Base-by-base conservation (phyloP, 2,329 filamentous ascomycete species). In the Phialemonium atrogriseum region DNA sequence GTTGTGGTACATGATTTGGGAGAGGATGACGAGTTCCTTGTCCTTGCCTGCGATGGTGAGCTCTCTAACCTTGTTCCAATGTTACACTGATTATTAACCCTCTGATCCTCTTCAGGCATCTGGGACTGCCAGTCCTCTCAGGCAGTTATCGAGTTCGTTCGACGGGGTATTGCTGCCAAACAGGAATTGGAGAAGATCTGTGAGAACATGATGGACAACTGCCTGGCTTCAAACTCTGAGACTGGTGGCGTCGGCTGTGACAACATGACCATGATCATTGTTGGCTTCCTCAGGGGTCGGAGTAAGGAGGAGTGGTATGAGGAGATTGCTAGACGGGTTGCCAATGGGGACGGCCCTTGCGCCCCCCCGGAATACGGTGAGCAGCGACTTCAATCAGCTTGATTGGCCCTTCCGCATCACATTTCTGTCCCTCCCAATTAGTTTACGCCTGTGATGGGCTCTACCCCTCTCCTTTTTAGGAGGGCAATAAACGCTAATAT, bases 181-280 rank as follows among this genome's bases (percentile, higher is more conserved):
- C 91, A 98, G 63, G 84, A 93, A 30, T 74, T 98, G 31, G 79
- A 88, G 34, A 84, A 84, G 56, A 96, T 98, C 51, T 96, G 89
- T 60, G 91, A 98, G 64, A 98, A 98, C 66, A 94, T 98, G 86
- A 98, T 98, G 91, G 89, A 98, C 68, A 98, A 96, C 67, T 98
- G 91, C 56, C 71, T 98, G 44, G 88, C 91, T 24, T 94, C 88
- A 39, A 96, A 94, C 73, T 94, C 88, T 45, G 91, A 98, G 64
- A 95, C 89, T 19, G 91, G 91, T 34, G 91, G 91, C 42, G 89
- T 98, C 40, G 91, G 91, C 40, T 98, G 91, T 59, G 91, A 98
- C 68, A 98, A 98, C 70, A 98, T 98, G 91, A 98, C 91, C 46
- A 96, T 98, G 83, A 68, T 81, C 48, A 73, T 98, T 44, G 67